Evolutionary conservation across 164 flowering plant species (phyloP).

Genomic region (Umbellularia californica): DNA sequence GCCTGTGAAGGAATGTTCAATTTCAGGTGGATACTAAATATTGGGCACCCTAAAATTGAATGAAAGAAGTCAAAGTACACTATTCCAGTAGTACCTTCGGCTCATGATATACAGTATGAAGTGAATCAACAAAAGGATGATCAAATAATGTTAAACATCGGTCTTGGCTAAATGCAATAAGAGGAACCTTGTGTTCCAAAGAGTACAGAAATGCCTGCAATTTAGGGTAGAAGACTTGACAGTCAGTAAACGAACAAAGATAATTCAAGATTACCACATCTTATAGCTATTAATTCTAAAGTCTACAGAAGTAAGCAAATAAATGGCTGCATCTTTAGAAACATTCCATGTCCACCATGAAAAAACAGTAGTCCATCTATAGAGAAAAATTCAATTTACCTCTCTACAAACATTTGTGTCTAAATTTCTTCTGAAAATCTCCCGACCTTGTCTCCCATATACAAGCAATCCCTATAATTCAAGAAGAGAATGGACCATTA

Average conservation of each 20-base stretch:
- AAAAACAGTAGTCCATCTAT: no score
- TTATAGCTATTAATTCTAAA: no score
- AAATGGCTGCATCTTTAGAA: no score
- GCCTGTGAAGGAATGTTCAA: slow-evolving; percentile 45
- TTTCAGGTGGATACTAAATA: background rate
- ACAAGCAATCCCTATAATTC: slow-evolving; percentile 82
- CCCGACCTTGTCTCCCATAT: slow-evolving; percentile 86
- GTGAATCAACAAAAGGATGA: slow-evolving; percentile 69
- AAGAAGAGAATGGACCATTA: slow-evolving; percentile 13
- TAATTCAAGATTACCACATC: no score
- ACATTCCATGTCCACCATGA: no score
- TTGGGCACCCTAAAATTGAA: background rate
- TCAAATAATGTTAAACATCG: slow-evolving; percentile 80
- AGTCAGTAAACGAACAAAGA: background rate
- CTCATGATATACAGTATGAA: slow-evolving; percentile 75
- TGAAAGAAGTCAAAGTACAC: background rate
- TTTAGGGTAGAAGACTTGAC: background rate
- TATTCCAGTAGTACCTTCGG: slow-evolving; percentile 56
- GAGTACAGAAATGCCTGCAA: slow-evolving; percentile 83
- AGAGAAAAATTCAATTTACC: slow-evolving; percentile 33
- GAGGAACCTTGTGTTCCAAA: slow-evolving; percentile 67
- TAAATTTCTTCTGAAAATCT: slow-evolving; percentile 64
- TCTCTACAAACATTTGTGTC: slow-evolving; percentile 73
- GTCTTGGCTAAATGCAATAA: slow-evolving; percentile 74
- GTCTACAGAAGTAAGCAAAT: no score